Percentiles rank a stretch among this genome's conserved stretches.
These are phyloP conservation scores for Penicillium sp. DNA, from an alignment of 2,329 filamentous ascomycete species.

Conservation along the genomic window DNA sequence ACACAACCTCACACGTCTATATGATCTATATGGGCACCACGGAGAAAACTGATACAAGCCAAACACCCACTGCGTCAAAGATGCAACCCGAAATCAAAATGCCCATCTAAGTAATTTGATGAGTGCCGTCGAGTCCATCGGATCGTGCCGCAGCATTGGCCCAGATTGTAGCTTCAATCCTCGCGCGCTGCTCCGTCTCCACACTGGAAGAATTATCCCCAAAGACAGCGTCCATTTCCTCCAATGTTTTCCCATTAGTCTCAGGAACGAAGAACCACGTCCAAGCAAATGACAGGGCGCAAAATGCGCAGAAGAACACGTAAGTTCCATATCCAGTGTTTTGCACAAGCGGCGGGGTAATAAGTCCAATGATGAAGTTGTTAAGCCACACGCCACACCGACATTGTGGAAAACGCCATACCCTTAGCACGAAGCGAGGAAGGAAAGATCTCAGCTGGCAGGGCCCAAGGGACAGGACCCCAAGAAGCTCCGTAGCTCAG, in stretches of 20 bases:
- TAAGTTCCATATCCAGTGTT: slow-evolving; percentile 51
- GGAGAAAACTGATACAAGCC: too few relatives aligned
- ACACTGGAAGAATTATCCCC: neutral
- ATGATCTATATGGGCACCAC: neutral
- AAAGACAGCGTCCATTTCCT: slow-evolving; percentile 49
- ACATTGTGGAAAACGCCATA: slow-evolving; percentile 32
- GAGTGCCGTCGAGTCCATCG: neutral
- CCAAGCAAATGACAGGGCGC: slow-evolving; percentile 47
- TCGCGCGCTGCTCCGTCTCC: neutral
- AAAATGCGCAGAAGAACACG: slow-evolving; percentile 55
- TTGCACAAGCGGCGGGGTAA: slow-evolving; percentile 60
- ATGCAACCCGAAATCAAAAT: neutral
- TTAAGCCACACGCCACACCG: slow-evolving; percentile 40
- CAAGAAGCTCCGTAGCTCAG: slow-evolving; percentile 25
- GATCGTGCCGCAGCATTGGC: neutral
- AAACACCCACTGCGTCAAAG: neutral
- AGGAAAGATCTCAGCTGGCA: slow-evolving; percentile 37
- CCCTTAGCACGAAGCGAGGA: slow-evolving; percentile 35
- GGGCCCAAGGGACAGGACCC: slow-evolving; percentile 35
- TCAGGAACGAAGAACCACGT: slow-evolving; percentile 52
- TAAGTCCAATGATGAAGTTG: slow-evolving; percentile 51
- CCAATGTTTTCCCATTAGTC: slow-evolving; percentile 52
- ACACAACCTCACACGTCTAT: neutral
- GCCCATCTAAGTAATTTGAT: neutral
- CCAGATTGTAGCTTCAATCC: slow-evolving; percentile 5